Evolutionary conservation across 805 yeast genomes (phyloP).

Genomic region (Groenewaldozyma tartarivorans): DNA sequence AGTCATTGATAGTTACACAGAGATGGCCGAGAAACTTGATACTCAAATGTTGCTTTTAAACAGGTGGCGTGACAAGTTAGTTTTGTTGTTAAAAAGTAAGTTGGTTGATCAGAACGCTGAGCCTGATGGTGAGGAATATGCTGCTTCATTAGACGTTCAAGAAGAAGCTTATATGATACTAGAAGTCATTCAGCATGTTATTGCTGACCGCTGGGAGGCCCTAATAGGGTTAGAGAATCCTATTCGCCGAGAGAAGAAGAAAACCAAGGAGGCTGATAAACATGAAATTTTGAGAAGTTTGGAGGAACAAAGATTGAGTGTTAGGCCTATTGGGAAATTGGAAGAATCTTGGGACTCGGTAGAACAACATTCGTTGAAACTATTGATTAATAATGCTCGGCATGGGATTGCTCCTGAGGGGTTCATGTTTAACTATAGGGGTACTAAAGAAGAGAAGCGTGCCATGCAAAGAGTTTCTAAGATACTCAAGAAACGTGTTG

Average conservation of each 20-base stretch:
- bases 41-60: constrained; percentile 43
- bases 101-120: constrained; percentile 40
- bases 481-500: no score
- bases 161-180: constrained; percentile 41
- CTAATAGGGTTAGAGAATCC: constrained; percentile 26
- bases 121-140: constrained; percentile 72
- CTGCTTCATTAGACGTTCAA: constrained; percentile 62
- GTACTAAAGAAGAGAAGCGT: no score
- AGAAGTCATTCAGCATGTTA: constrained; percentile 26
- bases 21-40: constrained; percentile 31
- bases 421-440: no score
- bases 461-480: no score
- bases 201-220: constrained; percentile 33
- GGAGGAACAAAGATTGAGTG: no score
- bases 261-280: no score
- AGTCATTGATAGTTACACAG: constrained; percentile 7
- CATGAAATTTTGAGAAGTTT: no score
- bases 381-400: no score
- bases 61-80: constrained; percentile 39
- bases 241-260: constrained; percentile 11
- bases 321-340: no score
- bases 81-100: constrained; percentile 37
- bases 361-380: no score
- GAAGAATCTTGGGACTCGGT: no score
- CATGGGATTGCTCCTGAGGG: no score